These are phyloP conservation scores for Exophiala sideris DNA, from an alignment of 2,329 filamentous ascomycete species.

Conservation along the genomic window DNA sequence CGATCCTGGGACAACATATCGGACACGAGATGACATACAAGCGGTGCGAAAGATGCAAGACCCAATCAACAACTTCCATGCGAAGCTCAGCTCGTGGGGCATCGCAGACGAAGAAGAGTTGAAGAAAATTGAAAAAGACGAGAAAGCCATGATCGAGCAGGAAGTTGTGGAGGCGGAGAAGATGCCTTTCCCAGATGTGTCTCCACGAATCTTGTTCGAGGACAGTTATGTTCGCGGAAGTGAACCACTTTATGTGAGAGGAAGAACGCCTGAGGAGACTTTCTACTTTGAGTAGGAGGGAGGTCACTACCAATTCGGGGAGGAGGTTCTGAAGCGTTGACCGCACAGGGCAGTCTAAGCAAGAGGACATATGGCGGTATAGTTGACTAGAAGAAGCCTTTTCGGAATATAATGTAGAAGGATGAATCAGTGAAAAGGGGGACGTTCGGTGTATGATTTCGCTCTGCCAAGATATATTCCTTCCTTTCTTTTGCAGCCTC, in stretches of 20 bases:
- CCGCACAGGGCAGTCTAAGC: too few relatives aligned
- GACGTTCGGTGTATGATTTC: too few relatives aligned
- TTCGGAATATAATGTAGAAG: too few relatives aligned
- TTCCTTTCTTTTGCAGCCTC: too few relatives aligned
- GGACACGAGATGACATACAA: slow-evolving; percentile 98
- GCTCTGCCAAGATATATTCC: too few relatives aligned
- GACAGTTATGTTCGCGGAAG: slow-evolving; percentile 89
- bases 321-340: too few relatives aligned
- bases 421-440: too few relatives aligned
- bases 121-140: slow-evolving; percentile 93
- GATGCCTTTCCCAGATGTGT: slow-evolving; percentile 77
- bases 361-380: too few relatives aligned
- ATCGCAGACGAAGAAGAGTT: slow-evolving; percentile 91
- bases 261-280: slow-evolving; percentile 86
- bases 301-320: too few relatives aligned
- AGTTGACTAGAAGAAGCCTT: too few relatives aligned
- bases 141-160: slow-evolving; percentile 75
- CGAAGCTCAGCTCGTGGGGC: slow-evolving; percentile 95
- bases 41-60: slow-evolving; percentile 99
- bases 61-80: slow-evolving; percentile 95
- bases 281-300: slow-evolving; percentile 57
- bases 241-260: slow-evolving; percentile 84
- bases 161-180: slow-evolving; percentile 89
- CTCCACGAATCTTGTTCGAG: slow-evolving; percentile 82
- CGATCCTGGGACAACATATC: slow-evolving; percentile 98